phyloP scores from a whole-genome alignment of 495 filamentous ascomycete species.

The Daldinia vernicosa region DNA sequence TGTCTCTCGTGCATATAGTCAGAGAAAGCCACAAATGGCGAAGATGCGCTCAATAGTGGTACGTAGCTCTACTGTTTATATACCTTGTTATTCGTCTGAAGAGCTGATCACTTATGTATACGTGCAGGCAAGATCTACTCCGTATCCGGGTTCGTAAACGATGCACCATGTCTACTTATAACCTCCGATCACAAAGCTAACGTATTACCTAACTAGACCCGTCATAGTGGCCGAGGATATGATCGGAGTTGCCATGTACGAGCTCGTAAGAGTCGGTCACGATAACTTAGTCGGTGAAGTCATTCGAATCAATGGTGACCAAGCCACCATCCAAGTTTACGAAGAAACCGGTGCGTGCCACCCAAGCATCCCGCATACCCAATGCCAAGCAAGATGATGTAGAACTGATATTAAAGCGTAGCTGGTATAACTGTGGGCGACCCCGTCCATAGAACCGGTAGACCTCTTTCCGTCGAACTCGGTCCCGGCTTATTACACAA shows the following conservation, averaged over 20 bases:
- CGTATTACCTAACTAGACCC: conserved; percentile 66
- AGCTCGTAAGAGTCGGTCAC: conserved; percentile 92
- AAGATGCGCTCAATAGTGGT: conserved; percentile 53
- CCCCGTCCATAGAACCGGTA: conserved; percentile 87
- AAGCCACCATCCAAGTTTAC: conserved; percentile 97
- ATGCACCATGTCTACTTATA: conserved; percentile 9
- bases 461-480: conserved; percentile 96
- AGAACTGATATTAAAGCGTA: conserved; percentile 47
- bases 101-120: conserved; percentile 40
- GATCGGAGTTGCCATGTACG: conserved; percentile 99
- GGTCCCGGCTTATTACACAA: conserved; percentile 98
- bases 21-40: conserved; percentile 49
- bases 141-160: conserved; percentile 72
- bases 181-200: conserved; percentile 23
- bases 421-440: conserved; percentile 97
- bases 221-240: conserved; percentile 98
- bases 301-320: conserved; percentile 95
- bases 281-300: conserved; percentile 93
- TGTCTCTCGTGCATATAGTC: conserved; percentile 28
- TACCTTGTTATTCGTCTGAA: not conserved
- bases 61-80: conserved; percentile 16
- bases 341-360: conserved; percentile 85
- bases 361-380: not conserved
- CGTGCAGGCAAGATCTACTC: conserved; percentile 76
- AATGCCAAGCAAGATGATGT: conserved; percentile 7